phyloP scores from a whole-genome alignment of 2,329 filamentous ascomycete genomes.

The Aspergillus quadricinctus region DNA sequence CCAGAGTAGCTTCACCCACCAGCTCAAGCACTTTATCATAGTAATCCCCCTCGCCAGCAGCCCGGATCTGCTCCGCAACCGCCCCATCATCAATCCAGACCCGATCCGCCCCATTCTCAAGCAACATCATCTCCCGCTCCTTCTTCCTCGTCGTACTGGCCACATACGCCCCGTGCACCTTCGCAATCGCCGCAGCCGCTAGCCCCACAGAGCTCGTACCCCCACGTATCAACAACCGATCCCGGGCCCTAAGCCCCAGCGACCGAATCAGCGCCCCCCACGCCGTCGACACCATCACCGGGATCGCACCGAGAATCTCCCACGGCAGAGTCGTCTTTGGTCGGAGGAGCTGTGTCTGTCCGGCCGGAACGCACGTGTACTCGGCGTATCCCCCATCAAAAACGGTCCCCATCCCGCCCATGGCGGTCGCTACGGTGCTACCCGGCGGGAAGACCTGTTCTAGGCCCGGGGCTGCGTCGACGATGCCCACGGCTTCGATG shows the following conservation, averaged over 20 bases:
- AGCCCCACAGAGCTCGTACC: slow-evolving; percentile 48
- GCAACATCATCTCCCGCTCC: slow-evolving; percentile 35
- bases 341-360: slow-evolving; percentile 36
- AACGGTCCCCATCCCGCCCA: slow-evolving; percentile 47
- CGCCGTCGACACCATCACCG: slow-evolving; percentile 51
- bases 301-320: slow-evolving; percentile 44
- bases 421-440: slow-evolving; percentile 43
- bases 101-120: slow-evolving; percentile 38
- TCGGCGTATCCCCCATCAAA: slow-evolving; percentile 50
- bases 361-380: slow-evolving; percentile 42
- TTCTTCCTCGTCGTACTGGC: slow-evolving; percentile 39
- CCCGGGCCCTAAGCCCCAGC: slow-evolving; percentile 36
- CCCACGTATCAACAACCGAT: slow-evolving; percentile 47
- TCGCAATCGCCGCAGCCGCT: slow-evolving; percentile 45
- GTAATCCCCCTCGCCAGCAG: slow-evolving; percentile 15
- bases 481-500: slow-evolving; percentile 44
- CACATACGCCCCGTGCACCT: slow-evolving; percentile 38
- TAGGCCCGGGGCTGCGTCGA: slow-evolving; percentile 33
- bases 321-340: slow-evolving; percentile 33
- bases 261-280: slow-evolving; percentile 42
- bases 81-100: slow-evolving; percentile 44
- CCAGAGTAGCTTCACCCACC: slow-evolving; percentile 40
- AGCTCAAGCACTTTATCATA: slow-evolving; percentile 48
- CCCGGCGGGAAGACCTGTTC: slow-evolving; percentile 35
- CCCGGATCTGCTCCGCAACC: slow-evolving; percentile 34